Conservation (phyloP, 768 basidiomycete species). For the Lactarius indigo region DNA sequence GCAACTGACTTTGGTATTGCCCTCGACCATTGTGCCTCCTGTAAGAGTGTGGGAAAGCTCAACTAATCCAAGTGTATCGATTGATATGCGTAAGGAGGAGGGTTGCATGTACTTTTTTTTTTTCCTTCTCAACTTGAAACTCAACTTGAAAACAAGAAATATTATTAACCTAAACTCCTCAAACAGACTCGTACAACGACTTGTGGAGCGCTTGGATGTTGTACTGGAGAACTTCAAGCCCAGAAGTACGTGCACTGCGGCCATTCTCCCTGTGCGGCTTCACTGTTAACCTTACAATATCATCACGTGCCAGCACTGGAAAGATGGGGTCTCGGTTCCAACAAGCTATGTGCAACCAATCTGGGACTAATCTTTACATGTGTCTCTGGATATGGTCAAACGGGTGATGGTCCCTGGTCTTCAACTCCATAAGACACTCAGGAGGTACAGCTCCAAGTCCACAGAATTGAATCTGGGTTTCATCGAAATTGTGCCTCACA, state of each 20-base stretch:
- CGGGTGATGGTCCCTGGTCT: conserved; percentile 71
- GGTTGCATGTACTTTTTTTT: conserved; percentile 44
- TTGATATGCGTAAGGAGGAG: conserved; percentile 58
- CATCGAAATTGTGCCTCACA: too few relatives aligned
- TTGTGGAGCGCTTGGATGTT: conserved; percentile 63
- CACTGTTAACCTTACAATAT: background rate
- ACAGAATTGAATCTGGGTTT: too few relatives aligned
- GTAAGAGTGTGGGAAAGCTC: too few relatives aligned
- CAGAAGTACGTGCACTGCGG: conserved; percentile 48
- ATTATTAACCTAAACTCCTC: conserved; percentile 1
- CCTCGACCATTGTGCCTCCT: too few relatives aligned
- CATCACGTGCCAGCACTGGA: conserved; percentile 48
- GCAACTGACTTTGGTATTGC: too few relatives aligned
- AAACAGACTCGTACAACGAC: conserved; percentile 53
- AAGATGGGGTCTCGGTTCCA: conserved; percentile 63
- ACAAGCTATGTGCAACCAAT: conserved; percentile 61
- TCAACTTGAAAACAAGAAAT: background rate
- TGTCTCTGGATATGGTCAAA: conserved; percentile 73
- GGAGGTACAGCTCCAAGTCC: too few relatives aligned
- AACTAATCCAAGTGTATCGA: conserved; percentile 66
- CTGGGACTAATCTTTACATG: conserved; percentile 89
- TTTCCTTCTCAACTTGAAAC: too few relatives aligned
- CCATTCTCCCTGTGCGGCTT: background rate
- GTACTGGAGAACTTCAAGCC: conserved; percentile 69
- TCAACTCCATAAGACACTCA: too few relatives aligned